These are phyloP conservation scores for Gastroboletus turbinatus DNA, from an alignment of 1,284 basidiomycete species.

Conservation along the genomic window DNA sequence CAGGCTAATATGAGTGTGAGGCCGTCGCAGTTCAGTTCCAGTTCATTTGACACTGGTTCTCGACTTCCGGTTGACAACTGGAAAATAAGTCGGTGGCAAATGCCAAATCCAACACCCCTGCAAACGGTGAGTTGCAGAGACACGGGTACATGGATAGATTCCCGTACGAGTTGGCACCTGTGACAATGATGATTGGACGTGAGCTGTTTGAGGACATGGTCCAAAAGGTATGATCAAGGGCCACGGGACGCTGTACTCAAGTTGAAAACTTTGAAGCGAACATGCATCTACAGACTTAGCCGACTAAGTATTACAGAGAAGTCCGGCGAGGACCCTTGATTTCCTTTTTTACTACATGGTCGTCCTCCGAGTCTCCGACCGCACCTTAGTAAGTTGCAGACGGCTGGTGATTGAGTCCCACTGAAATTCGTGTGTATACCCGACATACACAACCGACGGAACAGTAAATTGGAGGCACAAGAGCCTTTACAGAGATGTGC, in stretches of 20 bases:
- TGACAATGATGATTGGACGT: constrained; percentile 60
- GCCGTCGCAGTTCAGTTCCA: constrained; percentile 41
- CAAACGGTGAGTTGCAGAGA: constrained; percentile 38
- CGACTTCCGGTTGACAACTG: constrained; percentile 59
- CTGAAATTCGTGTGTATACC: not conserved
- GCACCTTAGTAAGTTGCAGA: too few relatives aligned
- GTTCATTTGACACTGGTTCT: constrained; percentile 19
- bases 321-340: too few relatives aligned
- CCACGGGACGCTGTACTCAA: too few relatives aligned
- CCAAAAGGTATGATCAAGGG: too few relatives aligned
- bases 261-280: too few relatives aligned
- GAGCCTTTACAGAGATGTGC: not conserved
- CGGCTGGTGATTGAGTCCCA: too few relatives aligned
- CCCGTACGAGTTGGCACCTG: constrained; percentile 66
- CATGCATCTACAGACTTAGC: too few relatives aligned
- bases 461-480: not conserved
- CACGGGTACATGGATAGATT: not conserved
- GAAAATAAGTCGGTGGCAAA: constrained; percentile 77
- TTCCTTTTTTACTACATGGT: too few relatives aligned
- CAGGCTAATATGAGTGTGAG: constrained; percentile 85
- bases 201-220: constrained; percentile 38
- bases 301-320: too few relatives aligned
- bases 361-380: too few relatives aligned
- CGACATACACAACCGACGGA: not conserved
- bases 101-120: constrained; percentile 85